Conservation (phyloP, 2,329 filamentous ascomycete species). For the Hypoxylon sp. region DNA sequence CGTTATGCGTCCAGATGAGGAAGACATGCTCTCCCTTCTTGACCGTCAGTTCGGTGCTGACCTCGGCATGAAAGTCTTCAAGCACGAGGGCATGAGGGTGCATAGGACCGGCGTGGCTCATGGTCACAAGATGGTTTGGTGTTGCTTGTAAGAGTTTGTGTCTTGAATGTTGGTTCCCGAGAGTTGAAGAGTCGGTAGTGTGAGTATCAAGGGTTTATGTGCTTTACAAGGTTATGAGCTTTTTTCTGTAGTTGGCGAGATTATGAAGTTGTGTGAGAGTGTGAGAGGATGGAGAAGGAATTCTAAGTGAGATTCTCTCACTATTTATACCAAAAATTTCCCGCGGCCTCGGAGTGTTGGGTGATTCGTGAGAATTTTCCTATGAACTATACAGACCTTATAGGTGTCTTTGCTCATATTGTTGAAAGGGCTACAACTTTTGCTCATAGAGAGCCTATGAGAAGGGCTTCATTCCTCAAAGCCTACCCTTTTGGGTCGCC, state of each 20-base stretch:
- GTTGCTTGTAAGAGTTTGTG: not conserved
- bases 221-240: not conserved
- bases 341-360: not conserved
- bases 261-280: not conserved
- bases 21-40: conserved; percentile 1
- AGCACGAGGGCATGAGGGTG: not conserved
- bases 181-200: not conserved
- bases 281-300: not conserved
- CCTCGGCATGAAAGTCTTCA: not conserved
- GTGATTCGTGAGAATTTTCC: not conserved
- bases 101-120: not conserved
- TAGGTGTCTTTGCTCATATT: not conserved
- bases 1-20: not conserved
- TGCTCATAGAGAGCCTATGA: not conserved
- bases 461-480: not conserved
- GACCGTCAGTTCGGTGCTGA: not conserved
- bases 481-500: not conserved
- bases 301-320: not conserved
- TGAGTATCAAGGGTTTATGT: not conserved
- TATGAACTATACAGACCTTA: not conserved
- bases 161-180: not conserved
- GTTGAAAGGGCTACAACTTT: not conserved
- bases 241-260: not conserved
- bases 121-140: not conserved
- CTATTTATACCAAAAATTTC: not conserved